Evolutionary conservation across 768 basidiomycete genomes (phyloP), one percentile per base, ranked within the genome.

Genomic region (Suillus brevipes): DNA sequence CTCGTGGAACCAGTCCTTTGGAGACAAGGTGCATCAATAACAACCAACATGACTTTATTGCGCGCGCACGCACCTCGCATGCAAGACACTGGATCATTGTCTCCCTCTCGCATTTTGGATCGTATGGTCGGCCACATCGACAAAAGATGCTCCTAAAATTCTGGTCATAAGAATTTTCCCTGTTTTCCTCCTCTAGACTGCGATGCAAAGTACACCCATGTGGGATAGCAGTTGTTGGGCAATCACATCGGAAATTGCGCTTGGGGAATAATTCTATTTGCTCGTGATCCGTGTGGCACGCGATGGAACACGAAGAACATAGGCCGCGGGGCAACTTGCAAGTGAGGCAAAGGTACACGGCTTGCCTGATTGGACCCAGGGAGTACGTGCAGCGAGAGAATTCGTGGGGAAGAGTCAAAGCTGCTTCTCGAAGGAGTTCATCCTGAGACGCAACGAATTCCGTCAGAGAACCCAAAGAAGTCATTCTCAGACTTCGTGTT

Each of bases 1-100:
- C 78, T 95, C 93, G 69, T 95, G 93, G 75, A 88, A 95, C 93
- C 93, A 95, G 72, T 95, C 92, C 92, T 94, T 66, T 53, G 63
- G 40, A 43, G 36, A 60, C 66, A 56, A 38, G 14, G 40, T 8
- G 36, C 8, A 47, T 68, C 45, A 55, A 66, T 47, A 62, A 42
- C 38, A 58, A 18, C 28, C 20, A 31, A 34, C 37, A 68, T n/a
- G 31, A 8, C 37, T 60, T 40, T 13, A 38, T 18, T 7, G 4
- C 34, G 58, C 43, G 64, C 25, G 31, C 8, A 60, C 45, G 64
- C 68, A 94, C 92, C 83, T 95, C 93, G 76, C 93, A 95, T 20
- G 87, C 80, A 61, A 94, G 77, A 74, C 93, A 95, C 78, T 95
- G 93, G 37, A 94, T 89, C 93, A 95, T 95, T 3, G 92, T 90